Percentiles rank a stretch among this genome's conserved stretches.
Conservation (phyloP, 306 rosid genomes). For the Acacia confusa region DNA sequence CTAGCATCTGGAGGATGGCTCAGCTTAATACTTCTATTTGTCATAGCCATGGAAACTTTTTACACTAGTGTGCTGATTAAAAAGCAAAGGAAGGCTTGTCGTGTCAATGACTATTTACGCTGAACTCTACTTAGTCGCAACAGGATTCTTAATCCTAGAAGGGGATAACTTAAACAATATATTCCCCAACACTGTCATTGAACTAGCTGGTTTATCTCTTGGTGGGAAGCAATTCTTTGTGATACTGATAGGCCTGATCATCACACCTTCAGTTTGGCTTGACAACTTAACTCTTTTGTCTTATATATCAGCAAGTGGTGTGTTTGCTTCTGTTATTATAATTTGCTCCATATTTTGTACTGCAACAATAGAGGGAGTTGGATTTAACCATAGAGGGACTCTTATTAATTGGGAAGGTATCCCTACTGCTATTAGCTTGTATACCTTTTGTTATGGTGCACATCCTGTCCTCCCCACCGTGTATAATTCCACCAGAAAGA, state of each 20-base stretch:
- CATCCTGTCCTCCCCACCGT: constrained; percentile 89
- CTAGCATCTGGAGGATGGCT: constrained; percentile 85
- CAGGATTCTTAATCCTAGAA: constrained; percentile 76
- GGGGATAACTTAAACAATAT: constrained; percentile 74
- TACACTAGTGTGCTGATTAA: constrained; percentile 67
- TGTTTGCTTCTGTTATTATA: constrained; percentile 68
- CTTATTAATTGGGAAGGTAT: constrained; percentile 58
- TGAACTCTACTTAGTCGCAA: constrained; percentile 74
- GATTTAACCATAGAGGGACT: constrained; percentile 51
- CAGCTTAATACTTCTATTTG: constrained; percentile 59
- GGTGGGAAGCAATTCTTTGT: constrained; percentile 55
- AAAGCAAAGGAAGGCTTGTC: constrained; percentile 47
- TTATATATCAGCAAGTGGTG: constrained; percentile 83
- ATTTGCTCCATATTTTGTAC: constrained; percentile 63
- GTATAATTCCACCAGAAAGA: constrained; percentile 72
- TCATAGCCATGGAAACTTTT: constrained; percentile 48
- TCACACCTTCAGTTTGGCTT: constrained; percentile 80
- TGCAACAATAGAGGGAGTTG: constrained; percentile 59
- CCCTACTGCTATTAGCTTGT: constrained; percentile 73
- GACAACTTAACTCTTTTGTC: constrained; percentile 72
- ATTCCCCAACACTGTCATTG: constrained; percentile 41
- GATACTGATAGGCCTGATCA: constrained; percentile 51
- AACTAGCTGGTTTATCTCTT: constrained; percentile 45
- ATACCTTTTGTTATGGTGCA: constrained; percentile 81
- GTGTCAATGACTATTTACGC: constrained; percentile 58